Conservation (phyloP, 2,329 filamentous ascomycete genomes). For the Trichoderma endophyticum region DNA sequence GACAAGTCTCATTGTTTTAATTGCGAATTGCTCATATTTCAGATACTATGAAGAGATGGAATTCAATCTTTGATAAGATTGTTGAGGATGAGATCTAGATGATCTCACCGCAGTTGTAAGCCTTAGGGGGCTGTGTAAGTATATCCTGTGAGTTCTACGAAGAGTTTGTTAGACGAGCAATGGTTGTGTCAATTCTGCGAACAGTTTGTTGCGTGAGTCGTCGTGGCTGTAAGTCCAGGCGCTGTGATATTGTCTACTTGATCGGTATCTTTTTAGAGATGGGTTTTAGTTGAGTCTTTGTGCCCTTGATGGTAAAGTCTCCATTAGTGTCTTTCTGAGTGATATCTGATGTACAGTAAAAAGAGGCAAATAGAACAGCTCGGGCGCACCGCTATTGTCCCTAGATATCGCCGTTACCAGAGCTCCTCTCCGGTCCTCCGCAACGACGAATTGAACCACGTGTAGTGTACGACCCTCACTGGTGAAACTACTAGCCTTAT, state of each 20-base stretch:
- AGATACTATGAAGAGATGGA: neutral
- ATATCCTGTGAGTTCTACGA: neutral
- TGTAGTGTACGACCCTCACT: neutral
- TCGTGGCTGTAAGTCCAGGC: neutral
- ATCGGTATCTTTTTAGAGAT: neutral
- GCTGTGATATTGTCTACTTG: neutral
- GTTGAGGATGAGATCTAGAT: neutral
- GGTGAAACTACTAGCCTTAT: neutral
- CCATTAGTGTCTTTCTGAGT: neutral
- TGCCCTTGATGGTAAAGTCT: neutral
- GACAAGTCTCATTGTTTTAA: neutral
- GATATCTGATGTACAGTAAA: neutral
- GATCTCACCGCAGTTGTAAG: neutral
- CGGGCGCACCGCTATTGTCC: neutral
- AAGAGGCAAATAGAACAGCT: neutral
- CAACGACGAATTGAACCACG: neutral
- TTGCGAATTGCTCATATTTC: neutral
- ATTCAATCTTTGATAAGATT: neutral
- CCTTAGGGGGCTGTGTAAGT: neutral
- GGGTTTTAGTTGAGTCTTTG: neutral
- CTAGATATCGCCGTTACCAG: neutral
- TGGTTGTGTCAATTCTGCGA: neutral
- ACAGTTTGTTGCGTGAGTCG: neutral
- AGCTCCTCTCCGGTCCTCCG: neutral
- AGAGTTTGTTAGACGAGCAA: neutral